Conservation (phyloP, 202 grass and related monocot genomes). For the Schoenoplectus triqueter region DNA sequence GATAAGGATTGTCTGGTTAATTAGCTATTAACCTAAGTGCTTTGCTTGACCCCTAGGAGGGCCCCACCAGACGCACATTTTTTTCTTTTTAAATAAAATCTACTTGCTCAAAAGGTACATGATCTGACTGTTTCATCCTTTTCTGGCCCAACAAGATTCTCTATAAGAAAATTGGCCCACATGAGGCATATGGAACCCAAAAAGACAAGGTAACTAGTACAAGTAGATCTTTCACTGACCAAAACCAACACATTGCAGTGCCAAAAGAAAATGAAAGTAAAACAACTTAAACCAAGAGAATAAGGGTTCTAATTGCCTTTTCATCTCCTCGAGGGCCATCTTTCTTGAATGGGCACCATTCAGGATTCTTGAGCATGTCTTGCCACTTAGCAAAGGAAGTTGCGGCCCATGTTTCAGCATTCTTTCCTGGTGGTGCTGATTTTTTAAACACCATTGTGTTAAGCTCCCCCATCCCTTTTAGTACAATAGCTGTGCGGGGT, state of each 20-base stretch:
- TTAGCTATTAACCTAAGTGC: not conserved
- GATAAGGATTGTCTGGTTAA: too few relatives aligned
- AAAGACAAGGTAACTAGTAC: not conserved
- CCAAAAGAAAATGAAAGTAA: not conserved
- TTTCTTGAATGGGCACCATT: constrained; percentile 76
- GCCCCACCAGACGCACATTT: constrained; percentile 37
- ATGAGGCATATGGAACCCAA: constrained; percentile 2
- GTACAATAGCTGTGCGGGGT: constrained; percentile 43
- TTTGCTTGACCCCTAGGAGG: constrained; percentile 42
- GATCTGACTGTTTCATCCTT: not conserved
- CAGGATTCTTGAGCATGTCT: constrained; percentile 49
- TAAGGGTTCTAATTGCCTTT: constrained; percentile 40
- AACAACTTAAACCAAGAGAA: not conserved
- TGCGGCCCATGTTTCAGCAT: constrained; percentile 43
- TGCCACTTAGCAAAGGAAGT: constrained; percentile 51
- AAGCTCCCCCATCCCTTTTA: constrained; percentile 77
- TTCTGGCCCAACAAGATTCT: not conserved
- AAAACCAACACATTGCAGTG: constrained; percentile 13
- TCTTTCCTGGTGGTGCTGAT: constrained; percentile 1
- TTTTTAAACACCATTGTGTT: constrained; percentile 47
- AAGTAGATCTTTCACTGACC: constrained; percentile 37
- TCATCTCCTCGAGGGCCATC: constrained; percentile 24
- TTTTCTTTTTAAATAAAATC: constrained; percentile 18
- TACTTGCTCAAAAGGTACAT: constrained; percentile 5
- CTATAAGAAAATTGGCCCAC: not conserved